Percentiles rank a stretch among this genome's conserved stretches.
Conservation (phyloP, 2,329 filamentous ascomycete species). For the Fusarium coicis region DNA sequence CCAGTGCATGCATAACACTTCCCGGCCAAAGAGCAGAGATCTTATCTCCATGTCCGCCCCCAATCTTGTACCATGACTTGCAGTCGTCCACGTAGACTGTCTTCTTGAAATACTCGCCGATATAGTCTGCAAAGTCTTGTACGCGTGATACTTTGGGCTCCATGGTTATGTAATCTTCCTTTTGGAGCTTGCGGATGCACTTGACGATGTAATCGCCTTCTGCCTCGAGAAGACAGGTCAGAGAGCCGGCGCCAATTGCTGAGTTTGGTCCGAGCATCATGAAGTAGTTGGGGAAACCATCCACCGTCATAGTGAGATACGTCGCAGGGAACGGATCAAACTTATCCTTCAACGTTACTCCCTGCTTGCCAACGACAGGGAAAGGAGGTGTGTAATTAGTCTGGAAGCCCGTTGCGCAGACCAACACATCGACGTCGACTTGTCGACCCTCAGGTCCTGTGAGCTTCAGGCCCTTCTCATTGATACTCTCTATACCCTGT, state of each 20-base stretch:
- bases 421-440: background rate
- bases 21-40: background rate
- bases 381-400: background rate
- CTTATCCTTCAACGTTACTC: background rate
- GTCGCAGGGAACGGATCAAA: background rate
- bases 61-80: background rate
- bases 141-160: background rate
- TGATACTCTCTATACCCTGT: background rate
- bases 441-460: accelerated
- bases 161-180: background rate
- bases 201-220: background rate
- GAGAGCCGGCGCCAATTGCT: background rate
- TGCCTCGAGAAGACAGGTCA: background rate
- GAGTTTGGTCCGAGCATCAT: background rate
- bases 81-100: background rate
- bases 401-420: background rate
- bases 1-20: conserved; percentile 2
- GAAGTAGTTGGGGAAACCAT: background rate
- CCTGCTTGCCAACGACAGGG: background rate
- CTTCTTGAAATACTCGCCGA: background rate
- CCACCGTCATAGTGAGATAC: background rate
- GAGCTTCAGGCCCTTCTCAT: background rate
- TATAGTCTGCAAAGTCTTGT: background rate
- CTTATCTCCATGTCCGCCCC: background rate
- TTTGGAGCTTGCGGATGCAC: background rate